Percentiles rank a stretch among this genome's conserved stretches.
Conservation (phyloP, 768 basidiomycete genomes). For the Botryobasidium botryosum region DNA sequence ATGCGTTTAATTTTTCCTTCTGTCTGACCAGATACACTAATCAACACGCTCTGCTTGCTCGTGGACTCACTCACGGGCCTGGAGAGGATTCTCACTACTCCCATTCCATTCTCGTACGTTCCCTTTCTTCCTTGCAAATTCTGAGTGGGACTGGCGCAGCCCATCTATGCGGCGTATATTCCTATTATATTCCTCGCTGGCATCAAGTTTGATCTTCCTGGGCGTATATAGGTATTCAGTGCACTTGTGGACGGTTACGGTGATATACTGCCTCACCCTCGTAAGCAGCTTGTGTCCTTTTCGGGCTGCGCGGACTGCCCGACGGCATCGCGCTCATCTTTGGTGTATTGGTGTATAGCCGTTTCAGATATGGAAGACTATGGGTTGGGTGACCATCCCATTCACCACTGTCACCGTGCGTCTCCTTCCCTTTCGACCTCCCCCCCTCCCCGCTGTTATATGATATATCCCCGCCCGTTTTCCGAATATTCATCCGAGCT, state of each 20-base stretch:
- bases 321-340: no score
- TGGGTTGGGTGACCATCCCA: constrained; percentile 50
- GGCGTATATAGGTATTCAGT: constrained; percentile 37
- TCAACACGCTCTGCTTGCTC: constrained; percentile 27
- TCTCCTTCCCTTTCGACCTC: not conserved
- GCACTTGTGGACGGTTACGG: constrained; percentile 50
- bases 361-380: constrained; percentile 38
- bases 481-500: no score
- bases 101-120: constrained; percentile 61
- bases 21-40: constrained; percentile 21
- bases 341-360: no score
- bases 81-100: constrained; percentile 57
- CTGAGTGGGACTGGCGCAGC: no score
- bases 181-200: no score
- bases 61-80: constrained; percentile 51
- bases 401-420: constrained; percentile 34
- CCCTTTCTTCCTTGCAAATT: not conserved
- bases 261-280: constrained; percentile 41
- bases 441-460: not conserved
- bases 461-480: no score
- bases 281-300: constrained; percentile 22
- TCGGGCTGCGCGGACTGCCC: no score
- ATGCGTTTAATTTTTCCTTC: no score
- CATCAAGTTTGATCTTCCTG: no score
- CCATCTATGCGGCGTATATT: no score